Base-by-base conservation (phyloP, 179 eudicot genomes). In the Heliamphora pulchella region DNA sequence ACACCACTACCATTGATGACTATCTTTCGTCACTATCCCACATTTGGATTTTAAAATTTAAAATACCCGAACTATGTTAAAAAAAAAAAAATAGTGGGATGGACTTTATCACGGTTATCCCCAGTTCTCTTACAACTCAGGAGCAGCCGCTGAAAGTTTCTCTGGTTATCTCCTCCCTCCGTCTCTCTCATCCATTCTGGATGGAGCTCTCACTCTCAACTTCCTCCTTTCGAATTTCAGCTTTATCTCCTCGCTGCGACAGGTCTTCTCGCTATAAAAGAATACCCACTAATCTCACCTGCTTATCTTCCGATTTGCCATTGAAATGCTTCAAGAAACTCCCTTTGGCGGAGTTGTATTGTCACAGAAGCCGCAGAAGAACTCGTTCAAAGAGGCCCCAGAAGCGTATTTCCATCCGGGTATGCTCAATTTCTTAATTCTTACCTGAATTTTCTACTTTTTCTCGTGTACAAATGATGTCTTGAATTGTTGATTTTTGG, bases 141-240 rank as follows among this genome's bases (percentile, higher is more conserved):
- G 5, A 1, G 7, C 55, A 13, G 3, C n/a, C 48, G 17, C 39
- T 17, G 47, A 41, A 43, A 44, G 2, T 44, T 44, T 5, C 74
- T n/a, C n/a, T n/a, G 74, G 11, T 69, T 44, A 44, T 75, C 75
- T 10, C 1, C 66, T 31, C 54, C 17, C 58, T 15, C 61, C 61
- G 63, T 62, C 66, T 69, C 76, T 39, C 63, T 81, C 79, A 5
- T 31, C 47, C 9, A 5, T 22, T 65, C 62, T 11, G 63, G 41
- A 84, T 85, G 87, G 85, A 82, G 83, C 81, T 82, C 80, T 85
- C 85, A 47, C 67, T 85, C 76, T 74, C 83, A 31, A 8, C 80
- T 57, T 79, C 69, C 14, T 78, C 86, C 76, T 13, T 72, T 71
- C 81, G 80, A 73, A 58, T 84, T 57, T 59, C 81, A 78, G 73